Percentiles rank a stretch among this genome's conserved stretches.
These are phyloP conservation scores for Candida ponderosae DNA, from an alignment of 805 yeast species.

Conservation along the genomic window DNA sequence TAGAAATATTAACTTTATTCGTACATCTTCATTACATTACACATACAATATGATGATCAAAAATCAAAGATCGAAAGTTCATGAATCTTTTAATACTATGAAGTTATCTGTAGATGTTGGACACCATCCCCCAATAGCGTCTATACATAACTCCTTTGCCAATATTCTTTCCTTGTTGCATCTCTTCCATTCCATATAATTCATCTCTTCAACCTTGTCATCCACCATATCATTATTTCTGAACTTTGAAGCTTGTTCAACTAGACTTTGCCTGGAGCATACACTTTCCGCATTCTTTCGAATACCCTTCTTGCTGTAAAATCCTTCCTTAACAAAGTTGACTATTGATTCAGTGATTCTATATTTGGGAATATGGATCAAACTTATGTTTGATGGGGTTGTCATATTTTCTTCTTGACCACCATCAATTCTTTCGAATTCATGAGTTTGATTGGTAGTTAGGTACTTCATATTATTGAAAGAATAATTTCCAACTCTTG, in stretches of 20 bases:
- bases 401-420: neutral
- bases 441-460: slow-evolving; percentile 2
- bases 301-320: slow-evolving; percentile 35
- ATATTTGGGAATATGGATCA: slow-evolving; percentile 19
- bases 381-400: slow-evolving; percentile 19
- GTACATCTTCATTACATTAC: too few species aligned
- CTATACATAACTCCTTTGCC: too few species aligned
- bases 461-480: slow-evolving; percentile 2
- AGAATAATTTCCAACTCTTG: neutral
- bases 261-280: slow-evolving; percentile 23
- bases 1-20: neutral
- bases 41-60: too few species aligned
- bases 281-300: slow-evolving; percentile 34
- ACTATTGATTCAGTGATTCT: slow-evolving; percentile 27
- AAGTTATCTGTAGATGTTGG: slow-evolving; percentile 37
- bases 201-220: too few species aligned
- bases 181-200: too few species aligned
- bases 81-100: slow-evolving; percentile 1
- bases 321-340: slow-evolving; percentile 58
- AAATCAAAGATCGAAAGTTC: too few species aligned
- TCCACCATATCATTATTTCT: too few species aligned
- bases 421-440: slow-evolving; percentile 2
- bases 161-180: too few species aligned
- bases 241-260: slow-evolving; percentile 11
- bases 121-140: slow-evolving; percentile 38